Percentiles rank a stretch among this genome's conserved stretches.
These are phyloP conservation scores for Acrodontium crateriforme DNA, from an alignment of 2,329 filamentous ascomycete genomes.

Conservation along the genomic window DNA sequence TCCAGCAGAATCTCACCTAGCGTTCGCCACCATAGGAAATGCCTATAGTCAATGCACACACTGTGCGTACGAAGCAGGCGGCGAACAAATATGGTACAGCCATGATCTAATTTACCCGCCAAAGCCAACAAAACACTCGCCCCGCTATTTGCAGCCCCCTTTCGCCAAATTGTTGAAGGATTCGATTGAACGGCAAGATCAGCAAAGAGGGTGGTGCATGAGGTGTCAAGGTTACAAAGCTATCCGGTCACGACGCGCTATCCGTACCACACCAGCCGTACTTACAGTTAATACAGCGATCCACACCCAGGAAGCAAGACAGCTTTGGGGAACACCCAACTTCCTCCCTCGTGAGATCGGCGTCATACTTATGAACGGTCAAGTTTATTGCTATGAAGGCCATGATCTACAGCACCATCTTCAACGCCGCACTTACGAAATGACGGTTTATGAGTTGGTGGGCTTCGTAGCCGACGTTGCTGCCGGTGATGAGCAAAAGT, in stretches of 20 bases:
- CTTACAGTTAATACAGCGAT: conserved; percentile 74
- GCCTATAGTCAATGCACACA: conserved; percentile 70
- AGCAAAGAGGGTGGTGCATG: conserved; percentile 84
- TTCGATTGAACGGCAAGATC: conserved; percentile 79
- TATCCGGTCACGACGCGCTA: conserved; percentile 69
- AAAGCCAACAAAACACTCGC: conserved; percentile 30
- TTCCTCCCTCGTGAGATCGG: conserved; percentile 94
- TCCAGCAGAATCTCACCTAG: conserved; percentile 55
- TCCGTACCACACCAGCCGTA: conserved; percentile 71
- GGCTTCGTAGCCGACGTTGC: conserved; percentile 86
- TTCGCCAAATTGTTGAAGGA: conserved; percentile 90
- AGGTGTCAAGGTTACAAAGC: conserved; percentile 84
- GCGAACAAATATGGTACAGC: conserved; percentile 64
- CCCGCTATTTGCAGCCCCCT: conserved; percentile 35
- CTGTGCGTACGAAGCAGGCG: conserved; percentile 74
- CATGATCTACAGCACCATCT: conserved; percentile 72
- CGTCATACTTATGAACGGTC: conserved; percentile 76
- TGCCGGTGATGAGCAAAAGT: conserved; percentile 68
- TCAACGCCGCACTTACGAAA: conserved; percentile 63
- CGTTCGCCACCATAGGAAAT: conserved; percentile 56
- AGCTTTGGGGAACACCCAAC: conserved; percentile 75
- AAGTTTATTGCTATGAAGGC: conserved; percentile 90
- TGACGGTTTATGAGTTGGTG: conserved; percentile 81
- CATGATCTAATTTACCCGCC: conserved; percentile 76
- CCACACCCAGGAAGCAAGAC: conserved; percentile 57